Evolutionary conservation across 176 grass and related monocot species (phyloP), one percentile per base, ranked within the genome.

Genomic region (Otatea glauca): DNA sequence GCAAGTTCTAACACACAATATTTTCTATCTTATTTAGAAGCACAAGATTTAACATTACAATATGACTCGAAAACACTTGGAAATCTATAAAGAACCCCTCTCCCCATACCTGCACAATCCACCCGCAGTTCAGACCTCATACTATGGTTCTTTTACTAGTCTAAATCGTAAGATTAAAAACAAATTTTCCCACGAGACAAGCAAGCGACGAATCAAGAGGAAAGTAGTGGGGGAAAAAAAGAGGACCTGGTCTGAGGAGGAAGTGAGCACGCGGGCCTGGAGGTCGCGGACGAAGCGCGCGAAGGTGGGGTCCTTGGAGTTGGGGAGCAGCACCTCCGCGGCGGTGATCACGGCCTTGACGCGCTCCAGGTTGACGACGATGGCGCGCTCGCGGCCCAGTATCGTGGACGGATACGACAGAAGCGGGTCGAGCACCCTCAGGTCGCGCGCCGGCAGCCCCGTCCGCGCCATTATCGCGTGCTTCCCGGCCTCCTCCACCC

Each of bases 331-430:
- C 62, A 95, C 95, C 91, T 94, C 92, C 58, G 93, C 60, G 76
- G 95, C 92, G 65, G 95, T 98, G 50, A 98, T 93, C 43, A 98
- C 79, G 50, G 92, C 95, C 87, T 92, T 91, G 87, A 95, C 92
- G 81, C 90, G 89, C 89, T 98, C 95, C 70, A 98, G 87, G 72
- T 98, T 98, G 13, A 98, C 85, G 76, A 98, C 93, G 81, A 95
- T 98, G 50, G 93, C 91, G 37, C 96, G 81, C 64, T 98, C 93
- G 32, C 93, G 86, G 13, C 93, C 96, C 5, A 98, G 91, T 76
- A 98, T 98, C 6, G 96, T 95, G 24, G 96, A 98, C 10, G 96
- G 96, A 82, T 98, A 95, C 50, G 96, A 98, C 45, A 98, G 85
- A 1, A 93, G 53, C 2, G 89, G 89, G 41, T 98, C 91, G 41